Percentiles rank a stretch among this genome's conserved stretches.
phyloP scores from a whole-genome alignment of 306 rosid species.

The Begonia fuchsioides region DNA sequence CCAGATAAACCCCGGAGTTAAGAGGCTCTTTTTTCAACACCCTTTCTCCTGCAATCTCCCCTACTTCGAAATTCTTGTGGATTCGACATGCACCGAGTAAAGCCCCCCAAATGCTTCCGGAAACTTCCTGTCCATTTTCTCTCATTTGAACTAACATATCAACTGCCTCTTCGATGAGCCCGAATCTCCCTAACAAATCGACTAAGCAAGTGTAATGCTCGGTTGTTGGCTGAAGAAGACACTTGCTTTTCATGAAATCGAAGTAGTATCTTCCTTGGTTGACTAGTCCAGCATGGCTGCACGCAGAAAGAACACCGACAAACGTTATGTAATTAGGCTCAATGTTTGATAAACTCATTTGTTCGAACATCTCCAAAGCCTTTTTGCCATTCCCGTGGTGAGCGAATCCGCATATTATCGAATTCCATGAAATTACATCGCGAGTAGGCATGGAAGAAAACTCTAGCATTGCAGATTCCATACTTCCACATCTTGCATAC shows the following conservation, averaged over 20 bases:
- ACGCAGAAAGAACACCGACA: slow-evolving; percentile 39
- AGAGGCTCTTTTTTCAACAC: slow-evolving; percentile 28
- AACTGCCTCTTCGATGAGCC: slow-evolving; percentile 36
- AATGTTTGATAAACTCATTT: slow-evolving; percentile 21
- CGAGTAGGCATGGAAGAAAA: slow-evolving; percentile 24
- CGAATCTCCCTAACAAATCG: slow-evolving; percentile 38
- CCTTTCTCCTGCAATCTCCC: slow-evolving; percentile 29
- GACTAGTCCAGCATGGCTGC: slow-evolving; percentile 38
- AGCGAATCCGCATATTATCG: slow-evolving; percentile 36
- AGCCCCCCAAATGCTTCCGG: slow-evolving; percentile 49
- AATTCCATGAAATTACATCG: slow-evolving; percentile 40
- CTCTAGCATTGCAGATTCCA: slow-evolving; percentile 30
- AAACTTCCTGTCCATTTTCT: slow-evolving; percentile 27
- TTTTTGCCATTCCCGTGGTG: slow-evolving; percentile 29
- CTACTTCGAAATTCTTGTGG: slow-evolving; percentile 27
- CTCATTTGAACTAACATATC: slow-evolving; percentile 19
- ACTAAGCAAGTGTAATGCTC: slow-evolving; percentile 41
- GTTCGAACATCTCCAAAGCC: slow-evolving; percentile 31
- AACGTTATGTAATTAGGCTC: slow-evolving; percentile 34
- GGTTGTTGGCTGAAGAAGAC: slow-evolving; percentile 21
- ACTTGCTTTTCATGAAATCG: slow-evolving; percentile 20
- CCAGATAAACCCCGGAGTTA: slow-evolving; percentile 37
- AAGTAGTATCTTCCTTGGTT: slow-evolving; percentile 24
- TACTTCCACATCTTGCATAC: slow-evolving; percentile 46
- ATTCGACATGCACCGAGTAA: slow-evolving; percentile 43